These are phyloP conservation scores for Onygenales sp. DNA, from an alignment of 2,329 filamentous ascomycete species.

Conservation along the genomic window DNA sequence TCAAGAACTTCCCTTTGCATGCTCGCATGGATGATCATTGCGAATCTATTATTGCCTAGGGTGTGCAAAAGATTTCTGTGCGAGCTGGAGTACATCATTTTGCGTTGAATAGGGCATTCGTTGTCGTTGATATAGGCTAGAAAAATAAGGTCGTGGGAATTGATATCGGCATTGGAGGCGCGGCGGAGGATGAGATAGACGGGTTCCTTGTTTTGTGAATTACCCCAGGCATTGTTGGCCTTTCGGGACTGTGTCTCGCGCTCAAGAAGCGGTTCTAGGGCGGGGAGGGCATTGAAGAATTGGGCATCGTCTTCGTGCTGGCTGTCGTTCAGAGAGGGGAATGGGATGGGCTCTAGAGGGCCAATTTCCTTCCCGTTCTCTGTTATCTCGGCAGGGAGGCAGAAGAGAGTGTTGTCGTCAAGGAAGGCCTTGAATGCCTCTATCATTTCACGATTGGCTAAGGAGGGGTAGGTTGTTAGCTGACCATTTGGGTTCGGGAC, in stretches of 20 bases:
- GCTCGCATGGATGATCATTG: constrained; percentile 46
- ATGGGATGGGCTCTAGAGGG: constrained; percentile 30
- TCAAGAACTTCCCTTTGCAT: constrained; percentile 48
- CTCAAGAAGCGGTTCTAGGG: constrained; percentile 42
- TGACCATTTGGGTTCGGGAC: background rate
- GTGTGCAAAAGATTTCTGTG: constrained; percentile 51
- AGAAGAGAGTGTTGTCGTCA: constrained; percentile 29
- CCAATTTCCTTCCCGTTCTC: constrained; percentile 31
- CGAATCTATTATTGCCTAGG: constrained; percentile 53
- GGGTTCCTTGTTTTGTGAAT: constrained; percentile 21
- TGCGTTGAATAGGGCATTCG: constrained; percentile 49
- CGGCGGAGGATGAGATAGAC: constrained; percentile 54
- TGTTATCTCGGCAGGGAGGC: constrained; percentile 31
- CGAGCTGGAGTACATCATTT: constrained; percentile 58
- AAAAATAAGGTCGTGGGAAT: constrained; percentile 37
- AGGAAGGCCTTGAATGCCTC: constrained; percentile 37
- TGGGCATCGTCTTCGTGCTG: constrained; percentile 22
- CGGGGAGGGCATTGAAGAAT: constrained; percentile 43
- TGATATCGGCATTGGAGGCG: constrained; percentile 7
- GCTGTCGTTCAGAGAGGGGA: constrained; percentile 16
- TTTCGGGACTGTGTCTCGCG: constrained; percentile 30
- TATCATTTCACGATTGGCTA: constrained; percentile 27
- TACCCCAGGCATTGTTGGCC: too few relatives aligned
- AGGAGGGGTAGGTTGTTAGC: constrained; percentile 1
- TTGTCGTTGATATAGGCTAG: constrained; percentile 55